Conservation (phyloP, 768 basidiomycete genomes). For the Porpolomopsis calyptriformis region DNA sequence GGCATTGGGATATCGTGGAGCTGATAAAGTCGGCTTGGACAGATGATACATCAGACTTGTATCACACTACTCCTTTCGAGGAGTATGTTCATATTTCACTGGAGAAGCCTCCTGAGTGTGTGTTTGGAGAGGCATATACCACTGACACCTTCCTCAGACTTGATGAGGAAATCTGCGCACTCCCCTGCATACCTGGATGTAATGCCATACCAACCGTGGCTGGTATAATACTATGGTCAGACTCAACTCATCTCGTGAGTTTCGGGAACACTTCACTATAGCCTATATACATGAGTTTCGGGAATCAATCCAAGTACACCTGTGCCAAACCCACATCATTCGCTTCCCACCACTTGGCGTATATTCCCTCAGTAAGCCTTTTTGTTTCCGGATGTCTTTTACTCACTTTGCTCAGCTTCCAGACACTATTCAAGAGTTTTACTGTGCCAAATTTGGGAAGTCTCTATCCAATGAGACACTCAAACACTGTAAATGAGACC, state of each 20-base stretch:
- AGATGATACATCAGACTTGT: constrained; percentile 3
- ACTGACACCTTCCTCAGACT: constrained; percentile 10
- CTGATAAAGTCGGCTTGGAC: constrained; percentile 12
- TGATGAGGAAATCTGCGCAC: constrained; percentile 6
- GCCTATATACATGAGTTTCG: constrained; percentile 27
- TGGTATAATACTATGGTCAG: constrained; percentile 20
- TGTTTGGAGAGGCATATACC: constrained; percentile 13
- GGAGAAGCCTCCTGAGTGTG: constrained; percentile 1
- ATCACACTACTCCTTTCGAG: constrained; percentile 13
- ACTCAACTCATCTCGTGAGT: constrained; percentile 19
- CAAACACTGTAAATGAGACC: constrained; percentile 17
- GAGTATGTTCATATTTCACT: constrained; percentile 1
- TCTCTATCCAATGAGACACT: constrained; percentile 1
- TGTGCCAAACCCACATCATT: constrained; percentile 13
- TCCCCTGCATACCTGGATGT: constrained; percentile 8
- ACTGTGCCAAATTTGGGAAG: background rate
- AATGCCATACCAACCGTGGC: constrained; percentile 12
- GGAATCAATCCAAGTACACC: constrained; percentile 27
- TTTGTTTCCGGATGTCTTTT: background rate
- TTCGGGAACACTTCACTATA: constrained; percentile 22
- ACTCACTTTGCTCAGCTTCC: constrained; percentile 7
- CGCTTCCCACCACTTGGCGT: constrained; percentile 22
- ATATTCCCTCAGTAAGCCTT: constrained; percentile 16
- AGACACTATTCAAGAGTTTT: constrained; percentile 7
- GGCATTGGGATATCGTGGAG: constrained; percentile 12